Evolutionary conservation across 176 grass and related monocot species (phyloP), one percentile per base, ranked within the genome.

Genomic region (Dactylis glomerata): DNA sequence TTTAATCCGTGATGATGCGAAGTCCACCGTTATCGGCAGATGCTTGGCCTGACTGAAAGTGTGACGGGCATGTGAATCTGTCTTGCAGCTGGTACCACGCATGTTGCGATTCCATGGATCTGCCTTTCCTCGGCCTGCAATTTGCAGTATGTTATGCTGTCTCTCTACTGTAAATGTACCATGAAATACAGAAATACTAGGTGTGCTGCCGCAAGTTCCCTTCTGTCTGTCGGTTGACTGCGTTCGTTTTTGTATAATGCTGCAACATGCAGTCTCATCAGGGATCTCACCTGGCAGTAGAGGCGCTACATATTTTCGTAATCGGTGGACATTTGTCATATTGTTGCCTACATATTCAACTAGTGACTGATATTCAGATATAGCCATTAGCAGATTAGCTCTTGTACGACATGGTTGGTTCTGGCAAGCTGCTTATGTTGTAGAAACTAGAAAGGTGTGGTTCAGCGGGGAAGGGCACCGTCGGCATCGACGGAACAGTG

Each of bases 401-500:
- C 19, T 65, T 34, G 14, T 19, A 9, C 61, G 76, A 42, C 54
- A 40, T n/a, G 41, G 50, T 24, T 57, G 58, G 3, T 76, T 76
- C 5, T 23, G 34, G 46, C 33, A 28, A 46, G 23, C 8, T 78
- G 24, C 8, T 19, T 51, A 31, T 54, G 77, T 6, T 46, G 46
- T 20, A 34, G 58, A 75, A 54, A 44, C 36, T 20, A 34, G 58
- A 75, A 54, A 44, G 55, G 5, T 9, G 46, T 23, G 75, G 58
- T 33, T 20, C n/a, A 30, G 73, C n/a, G 51, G 54, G 44, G 41
- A 42, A 17, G 41, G 44, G 8, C 45, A 27, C 15, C 46, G 65
- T 36, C 81, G 55, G 56, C 67, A 66, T 84, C 83, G 22, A 85
- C 49, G 82, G 40, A 58, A 75, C 81, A 69, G 82, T 75, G 30